Conservation (phyloP, 2,329 filamentous ascomycete species). For the Myriangium duriaei region DNA sequence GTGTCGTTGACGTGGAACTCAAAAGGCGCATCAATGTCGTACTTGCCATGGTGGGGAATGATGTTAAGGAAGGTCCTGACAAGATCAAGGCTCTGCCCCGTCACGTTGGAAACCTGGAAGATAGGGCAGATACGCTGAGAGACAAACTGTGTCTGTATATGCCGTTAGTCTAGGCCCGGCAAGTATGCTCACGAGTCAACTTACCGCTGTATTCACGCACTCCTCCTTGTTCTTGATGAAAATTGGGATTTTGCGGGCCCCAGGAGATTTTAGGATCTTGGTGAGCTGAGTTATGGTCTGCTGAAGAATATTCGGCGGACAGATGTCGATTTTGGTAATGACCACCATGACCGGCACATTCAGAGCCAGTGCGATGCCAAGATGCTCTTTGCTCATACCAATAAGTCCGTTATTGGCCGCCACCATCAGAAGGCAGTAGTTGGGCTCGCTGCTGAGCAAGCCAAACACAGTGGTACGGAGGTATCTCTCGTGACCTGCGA, state of each 20-base stretch:
- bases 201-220: constrained; percentile 72
- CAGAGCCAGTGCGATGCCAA: constrained; percentile 84
- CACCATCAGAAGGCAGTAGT: constrained; percentile 97
- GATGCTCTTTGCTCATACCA: constrained; percentile 96
- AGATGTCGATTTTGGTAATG: constrained; percentile 97
- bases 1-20: constrained; percentile 96
- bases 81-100: constrained; percentile 77
- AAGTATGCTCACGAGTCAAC: constrained; percentile 2
- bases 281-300: constrained; percentile 86
- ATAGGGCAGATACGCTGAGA: constrained; percentile 91
- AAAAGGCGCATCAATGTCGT: constrained; percentile 75
- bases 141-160: constrained; percentile 63
- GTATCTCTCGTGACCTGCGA: constrained; percentile 92
- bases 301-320: constrained; percentile 85
- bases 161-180: not conserved
- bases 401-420: constrained; percentile 95
- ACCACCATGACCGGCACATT: constrained; percentile 98
- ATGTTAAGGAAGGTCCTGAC: constrained; percentile 92
- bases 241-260: constrained; percentile 86
- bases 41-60: constrained; percentile 84
- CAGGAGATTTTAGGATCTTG: constrained; percentile 86
- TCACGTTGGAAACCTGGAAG: constrained; percentile 97
- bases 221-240: constrained; percentile 88
- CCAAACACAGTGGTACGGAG: constrained; percentile 94
- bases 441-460: constrained; percentile 82